Evolutionary conservation across 1,284 basidiomycete species (phyloP).

Genomic region (Coniferiporia sulphurascens): DNA sequence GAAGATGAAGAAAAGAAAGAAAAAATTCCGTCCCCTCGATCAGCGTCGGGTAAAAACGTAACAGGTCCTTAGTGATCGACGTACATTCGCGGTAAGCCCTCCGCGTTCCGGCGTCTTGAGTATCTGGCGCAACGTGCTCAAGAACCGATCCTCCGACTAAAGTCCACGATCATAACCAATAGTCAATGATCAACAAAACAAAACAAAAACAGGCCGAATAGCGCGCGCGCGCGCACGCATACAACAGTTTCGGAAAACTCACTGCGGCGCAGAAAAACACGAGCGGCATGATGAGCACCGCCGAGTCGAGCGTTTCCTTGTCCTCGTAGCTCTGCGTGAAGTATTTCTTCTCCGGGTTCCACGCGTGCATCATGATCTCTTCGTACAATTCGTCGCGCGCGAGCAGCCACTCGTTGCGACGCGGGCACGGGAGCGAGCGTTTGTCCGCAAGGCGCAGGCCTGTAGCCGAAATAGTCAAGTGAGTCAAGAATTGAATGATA

Average conservation of each 20-base stretch:
- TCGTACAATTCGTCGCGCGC: slow-evolving; percentile 82
- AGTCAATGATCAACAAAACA: slow-evolving; percentile 8
- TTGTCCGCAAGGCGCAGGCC: slow-evolving; percentile 88
- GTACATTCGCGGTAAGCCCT: slow-evolving; percentile 81
- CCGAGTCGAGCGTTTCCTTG: slow-evolving; percentile 61
- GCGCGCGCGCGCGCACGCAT: too few relatives aligned
- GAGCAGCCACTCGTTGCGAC: slow-evolving; percentile 64
- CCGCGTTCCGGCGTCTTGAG: slow-evolving; percentile 82
- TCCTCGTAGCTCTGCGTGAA: slow-evolving; percentile 82
- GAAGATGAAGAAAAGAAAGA: too few relatives aligned
- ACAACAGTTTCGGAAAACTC: slow-evolving; percentile 24
- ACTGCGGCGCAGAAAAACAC: slow-evolving; percentile 84
- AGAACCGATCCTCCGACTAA: slow-evolving; percentile 82
- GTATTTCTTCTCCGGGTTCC: slow-evolving; percentile 60
- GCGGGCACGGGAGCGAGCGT: slow-evolving; percentile 73
- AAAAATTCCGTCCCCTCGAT: too few relatives aligned
- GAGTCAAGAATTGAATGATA: not conserved
- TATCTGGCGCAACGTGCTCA: slow-evolving; percentile 76
- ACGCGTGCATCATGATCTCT: slow-evolving; percentile 77
- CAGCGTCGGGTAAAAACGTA: too few relatives aligned
- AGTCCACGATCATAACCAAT: not conserved
- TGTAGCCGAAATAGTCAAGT: slow-evolving; percentile 24
- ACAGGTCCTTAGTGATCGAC: too few relatives aligned
- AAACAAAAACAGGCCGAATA: not conserved
- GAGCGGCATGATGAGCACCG: slow-evolving; percentile 78